Base-by-base conservation (phyloP, 2,329 filamentous ascomycete species). In the Diaporthe sp. region DNA sequence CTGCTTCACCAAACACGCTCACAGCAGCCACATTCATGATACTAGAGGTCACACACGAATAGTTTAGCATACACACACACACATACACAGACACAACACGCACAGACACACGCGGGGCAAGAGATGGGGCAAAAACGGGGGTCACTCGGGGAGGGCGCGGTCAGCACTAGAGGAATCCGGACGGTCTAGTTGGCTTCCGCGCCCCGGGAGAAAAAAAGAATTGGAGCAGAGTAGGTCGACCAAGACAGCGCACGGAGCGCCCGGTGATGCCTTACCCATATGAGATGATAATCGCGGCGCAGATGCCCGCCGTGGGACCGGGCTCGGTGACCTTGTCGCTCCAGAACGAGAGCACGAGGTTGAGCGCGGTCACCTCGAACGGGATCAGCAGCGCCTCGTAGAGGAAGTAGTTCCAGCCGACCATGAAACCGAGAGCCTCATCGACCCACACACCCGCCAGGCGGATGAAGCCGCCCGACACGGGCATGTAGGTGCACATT, bases 1-100 rank as follows among this genome's bases (percentile, higher is more conserved):
- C 94, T 9, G 92, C 89, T 80, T 94, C 92, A 77, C 92, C 92
- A 78, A 91, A 94, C 83, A 85, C 91, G 77, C 90, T 87, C 52
- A 93, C 91, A 40, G 90, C 90, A 76, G 93, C 88, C 52, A 93
- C 79, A 79, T 94, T 94, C 78, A 94, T 85, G 55, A 85, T 78
- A 79, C 86, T 88, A 80, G 72, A 79, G 75, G 77, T 76, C 70
- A 33, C 76, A 58, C 76, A 66, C 42, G 71, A 77, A 83, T 81
- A 74, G 75, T 77, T 74, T 74, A 68, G 64, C 64, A 68, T 68
- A 68, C 64, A 40, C 33, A 68, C 64, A 68, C n/a, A 54, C 38
- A 38, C 30, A 33, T 1, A 38, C 5, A 25, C n/a, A 22, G 42
- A 28, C 55, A 55, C 25, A 40, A 30, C 58, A 60, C 50, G 25